phyloP scores from a whole-genome alignment of 352 stramenopile genomes.

The Phytophthora colocasiae region DNA sequence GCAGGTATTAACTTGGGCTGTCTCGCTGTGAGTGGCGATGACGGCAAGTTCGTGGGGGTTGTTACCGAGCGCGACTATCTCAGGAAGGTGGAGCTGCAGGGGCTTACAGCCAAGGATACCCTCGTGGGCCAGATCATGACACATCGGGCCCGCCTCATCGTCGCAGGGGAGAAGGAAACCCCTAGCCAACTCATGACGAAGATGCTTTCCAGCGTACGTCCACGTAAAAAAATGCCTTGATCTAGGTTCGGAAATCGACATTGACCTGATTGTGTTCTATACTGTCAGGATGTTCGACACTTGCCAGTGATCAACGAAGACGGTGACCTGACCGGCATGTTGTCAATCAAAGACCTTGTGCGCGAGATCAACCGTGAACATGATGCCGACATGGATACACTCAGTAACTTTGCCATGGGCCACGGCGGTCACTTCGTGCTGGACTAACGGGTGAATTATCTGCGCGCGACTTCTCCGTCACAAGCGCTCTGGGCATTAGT shows the following conservation, averaged over 20 bases:
- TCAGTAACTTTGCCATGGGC: slow-evolving; percentile 80
- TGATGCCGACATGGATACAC: slow-evolving; percentile 80
- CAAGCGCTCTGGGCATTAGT: slow-evolving; percentile 1
- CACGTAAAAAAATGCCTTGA: neutral
- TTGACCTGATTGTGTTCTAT: no score
- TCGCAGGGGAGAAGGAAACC: slow-evolving; percentile 86
- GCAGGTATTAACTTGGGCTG: slow-evolving; percentile 93
- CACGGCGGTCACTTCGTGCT: slow-evolving; percentile 85
- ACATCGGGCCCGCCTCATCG: slow-evolving; percentile 90
- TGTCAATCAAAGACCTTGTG: slow-evolving; percentile 96
- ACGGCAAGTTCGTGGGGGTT: slow-evolving; percentile 92
- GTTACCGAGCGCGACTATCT: slow-evolving; percentile 97
- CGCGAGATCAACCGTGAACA: slow-evolving; percentile 86
- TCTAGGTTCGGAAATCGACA: no score
- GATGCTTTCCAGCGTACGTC: slow-evolving; percentile 93
- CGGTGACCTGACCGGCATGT: slow-evolving; percentile 91
- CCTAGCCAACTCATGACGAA: slow-evolving; percentile 95
- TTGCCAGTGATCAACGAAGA: slow-evolving; percentile 94
- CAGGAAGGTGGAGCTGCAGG: slow-evolving; percentile 95
- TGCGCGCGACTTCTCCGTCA: neutral
- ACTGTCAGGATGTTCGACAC: slow-evolving; percentile 91
- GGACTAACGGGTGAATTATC: slow-evolving; percentile 51
- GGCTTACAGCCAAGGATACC: slow-evolving; percentile 86
- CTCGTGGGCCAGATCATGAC: slow-evolving; percentile 95
- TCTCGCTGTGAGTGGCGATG: slow-evolving; percentile 89